phyloP scores from a whole-genome alignment of 345 rosid species.

The Eucalyptus caleyi region DNA sequence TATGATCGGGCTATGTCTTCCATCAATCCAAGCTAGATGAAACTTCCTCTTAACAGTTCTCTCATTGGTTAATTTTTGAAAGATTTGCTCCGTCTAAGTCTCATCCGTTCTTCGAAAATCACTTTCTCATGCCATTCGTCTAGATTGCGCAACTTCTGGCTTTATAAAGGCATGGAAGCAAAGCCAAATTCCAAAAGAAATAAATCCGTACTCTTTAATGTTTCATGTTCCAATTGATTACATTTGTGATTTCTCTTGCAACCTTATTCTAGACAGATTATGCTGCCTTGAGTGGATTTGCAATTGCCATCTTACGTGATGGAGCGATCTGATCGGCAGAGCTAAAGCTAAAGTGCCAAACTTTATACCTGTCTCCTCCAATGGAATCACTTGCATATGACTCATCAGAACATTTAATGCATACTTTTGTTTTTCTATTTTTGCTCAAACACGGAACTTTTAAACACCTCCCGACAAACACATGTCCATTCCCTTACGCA shows the following conservation, averaged over 20 bases:
- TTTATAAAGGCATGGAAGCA: background rate
- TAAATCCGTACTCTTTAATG: background rate
- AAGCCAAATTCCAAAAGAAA: background rate
- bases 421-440: background rate
- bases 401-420: background rate
- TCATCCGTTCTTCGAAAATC: background rate
- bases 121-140: background rate
- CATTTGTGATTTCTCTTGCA: background rate
- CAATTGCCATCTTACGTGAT: background rate
- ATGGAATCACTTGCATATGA: background rate
- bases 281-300: background rate
- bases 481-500: background rate
- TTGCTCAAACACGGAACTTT: background rate
- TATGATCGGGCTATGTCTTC: background rate
- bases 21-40: background rate
- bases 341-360: background rate
- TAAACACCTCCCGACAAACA: background rate
- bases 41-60: background rate
- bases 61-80: background rate
- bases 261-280: background rate
- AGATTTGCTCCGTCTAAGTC: background rate
- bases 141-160: background rate
- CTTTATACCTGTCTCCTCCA: background rate
- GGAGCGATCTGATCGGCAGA: background rate
- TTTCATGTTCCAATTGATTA: background rate